These are phyloP conservation scores for Gamsiella multidivaricata DNA, from an alignment of 192 early-diverging fungal genomes.

Conservation along the genomic window DNA sequence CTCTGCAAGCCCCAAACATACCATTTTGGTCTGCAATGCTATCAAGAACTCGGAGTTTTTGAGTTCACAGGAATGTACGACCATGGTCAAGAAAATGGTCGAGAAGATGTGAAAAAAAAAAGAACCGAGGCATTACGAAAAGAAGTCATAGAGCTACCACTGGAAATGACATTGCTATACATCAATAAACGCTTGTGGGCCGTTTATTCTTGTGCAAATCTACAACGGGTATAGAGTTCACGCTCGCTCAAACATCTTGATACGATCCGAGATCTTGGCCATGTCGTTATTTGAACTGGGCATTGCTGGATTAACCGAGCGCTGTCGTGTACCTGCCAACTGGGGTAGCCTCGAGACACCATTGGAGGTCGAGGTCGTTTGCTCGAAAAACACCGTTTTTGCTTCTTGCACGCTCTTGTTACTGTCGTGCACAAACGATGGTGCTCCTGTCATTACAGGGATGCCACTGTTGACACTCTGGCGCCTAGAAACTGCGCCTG, in stretches of 20 bases:
- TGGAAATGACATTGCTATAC: too few species aligned
- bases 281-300: background rate
- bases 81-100: constrained; percentile 54
- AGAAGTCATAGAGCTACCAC: too few species aligned
- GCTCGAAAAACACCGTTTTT: background rate
- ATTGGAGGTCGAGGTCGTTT: background rate
- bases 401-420: too few species aligned
- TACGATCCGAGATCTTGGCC: constrained; percentile 22
- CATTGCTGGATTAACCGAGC: background rate
- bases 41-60: constrained; percentile 82
- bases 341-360: background rate
- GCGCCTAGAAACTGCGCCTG: background rate
- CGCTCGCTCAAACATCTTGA: constrained; percentile 28
- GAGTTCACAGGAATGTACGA: constrained; percentile 62
- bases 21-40: constrained; percentile 74
- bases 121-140: background rate
- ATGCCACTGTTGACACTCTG: background rate
- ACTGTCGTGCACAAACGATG: too few species aligned
- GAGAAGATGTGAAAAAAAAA: constrained; percentile 33
- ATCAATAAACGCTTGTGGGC: too few species aligned
- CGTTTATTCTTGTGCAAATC: too few species aligned
- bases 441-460: constrained; percentile 4
- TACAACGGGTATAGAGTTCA: too few species aligned
- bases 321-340: background rate
- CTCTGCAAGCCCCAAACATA: constrained; percentile 67